Evolutionary conservation across 495 filamentous ascomycete genomes (phyloP).

Genomic region (Hyaloscypha finlandica): DNA sequence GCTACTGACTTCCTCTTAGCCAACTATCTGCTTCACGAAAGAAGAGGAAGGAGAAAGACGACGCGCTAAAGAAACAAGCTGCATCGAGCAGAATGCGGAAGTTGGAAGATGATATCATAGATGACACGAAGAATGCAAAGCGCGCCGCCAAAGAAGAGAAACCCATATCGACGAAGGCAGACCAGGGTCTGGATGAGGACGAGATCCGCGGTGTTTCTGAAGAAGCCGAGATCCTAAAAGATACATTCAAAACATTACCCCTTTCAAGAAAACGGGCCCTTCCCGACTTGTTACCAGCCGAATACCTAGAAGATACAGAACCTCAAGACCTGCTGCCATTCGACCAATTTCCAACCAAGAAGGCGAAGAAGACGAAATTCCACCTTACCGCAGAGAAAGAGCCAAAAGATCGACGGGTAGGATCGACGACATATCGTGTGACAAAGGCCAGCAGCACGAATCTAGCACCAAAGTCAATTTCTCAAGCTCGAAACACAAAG

Average conservation of each 20-base stretch:
- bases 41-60: constrained; percentile 29
- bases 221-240: not conserved
- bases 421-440: constrained; percentile 30
- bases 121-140: not conserved
- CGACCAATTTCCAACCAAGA: not conserved
- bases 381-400: constrained; percentile 23
- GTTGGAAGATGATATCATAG: constrained; percentile 1
- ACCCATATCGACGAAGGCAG: not conserved
- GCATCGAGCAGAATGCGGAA: constrained; percentile 21
- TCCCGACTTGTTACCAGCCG: constrained; percentile 27
- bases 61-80: constrained; percentile 25
- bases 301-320: constrained; percentile 30
- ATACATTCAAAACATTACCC: not conserved
- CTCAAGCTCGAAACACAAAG: constrained; percentile 22
- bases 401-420: constrained; percentile 29
- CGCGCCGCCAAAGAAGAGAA: not conserved
- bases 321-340: not conserved
- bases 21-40: constrained; percentile 24
- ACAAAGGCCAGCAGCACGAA: constrained; percentile 13
- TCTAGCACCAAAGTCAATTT: constrained; percentile 28
- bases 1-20: constrained; percentile 16
- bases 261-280: constrained; percentile 2
- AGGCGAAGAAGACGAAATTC: constrained; percentile 31
- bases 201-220: not conserved
- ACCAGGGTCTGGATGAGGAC: not conserved